These are phyloP conservation scores for Ophiostoma ulmi DNA, from an alignment of 2,329 filamentous ascomycete species.

Conservation along the genomic window DNA sequence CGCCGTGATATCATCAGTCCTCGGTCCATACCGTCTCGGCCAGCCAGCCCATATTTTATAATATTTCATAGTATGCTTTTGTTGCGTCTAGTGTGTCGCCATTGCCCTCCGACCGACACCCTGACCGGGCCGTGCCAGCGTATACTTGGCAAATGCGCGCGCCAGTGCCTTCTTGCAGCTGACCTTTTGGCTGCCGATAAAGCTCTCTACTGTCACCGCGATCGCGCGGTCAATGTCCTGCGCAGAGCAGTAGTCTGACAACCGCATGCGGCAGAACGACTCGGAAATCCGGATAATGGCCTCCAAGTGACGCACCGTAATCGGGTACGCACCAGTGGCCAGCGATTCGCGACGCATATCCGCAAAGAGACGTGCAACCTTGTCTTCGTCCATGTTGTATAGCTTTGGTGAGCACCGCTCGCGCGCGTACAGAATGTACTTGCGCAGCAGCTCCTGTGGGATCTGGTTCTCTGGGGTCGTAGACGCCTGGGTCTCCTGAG, in stretches of 20 bases:
- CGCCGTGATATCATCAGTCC: constrained; percentile 13
- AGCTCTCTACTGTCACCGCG: constrained; percentile 91
- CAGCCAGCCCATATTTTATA: neutral
- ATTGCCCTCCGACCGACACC: constrained; percentile 30
- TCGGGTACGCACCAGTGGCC: constrained; percentile 93
- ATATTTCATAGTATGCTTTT: neutral
- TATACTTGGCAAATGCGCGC: constrained; percentile 94
- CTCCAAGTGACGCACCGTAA: constrained; percentile 95
- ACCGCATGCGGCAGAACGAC: constrained; percentile 92
- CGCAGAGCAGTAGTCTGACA: constrained; percentile 89
- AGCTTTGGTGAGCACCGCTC: constrained; percentile 87
- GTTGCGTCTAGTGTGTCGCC: neutral
- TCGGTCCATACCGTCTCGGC: neutral
- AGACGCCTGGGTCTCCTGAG: constrained; percentile 22
- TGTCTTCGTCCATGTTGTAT: constrained; percentile 97
- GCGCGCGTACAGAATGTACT: constrained; percentile 93
- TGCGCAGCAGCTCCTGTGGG: constrained; percentile 81
- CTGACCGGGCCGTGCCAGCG: constrained; percentile 48
- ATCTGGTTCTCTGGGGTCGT: constrained; percentile 61
- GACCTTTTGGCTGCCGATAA: constrained; percentile 93
- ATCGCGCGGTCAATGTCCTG: constrained; percentile 96
- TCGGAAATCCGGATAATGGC: constrained; percentile 95
- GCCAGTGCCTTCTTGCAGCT: constrained; percentile 96
- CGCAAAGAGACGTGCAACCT: constrained; percentile 86
- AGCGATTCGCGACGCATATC: constrained; percentile 93